Percentiles rank a stretch among this genome's conserved stretches.
Conservation (phyloP, 768 basidiomycete species). For the Boletus eberwhitei region DNA sequence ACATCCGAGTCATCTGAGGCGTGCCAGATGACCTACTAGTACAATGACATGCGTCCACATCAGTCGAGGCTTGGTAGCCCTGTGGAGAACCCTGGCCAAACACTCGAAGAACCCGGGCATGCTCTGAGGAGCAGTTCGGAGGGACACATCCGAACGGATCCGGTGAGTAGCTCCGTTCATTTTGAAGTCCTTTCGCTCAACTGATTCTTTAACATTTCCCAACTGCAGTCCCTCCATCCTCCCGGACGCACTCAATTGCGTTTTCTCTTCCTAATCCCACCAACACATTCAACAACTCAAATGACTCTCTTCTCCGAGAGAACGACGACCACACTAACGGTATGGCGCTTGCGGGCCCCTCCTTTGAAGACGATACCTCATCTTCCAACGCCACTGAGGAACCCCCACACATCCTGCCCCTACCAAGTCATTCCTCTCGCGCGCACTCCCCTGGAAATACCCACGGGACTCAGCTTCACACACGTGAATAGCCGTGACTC, state of each 20-base stretch:
- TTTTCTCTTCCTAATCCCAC: not conserved
- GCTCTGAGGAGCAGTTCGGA: slow-evolving; percentile 10
- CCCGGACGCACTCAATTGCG: not conserved
- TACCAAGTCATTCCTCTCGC: not conserved
- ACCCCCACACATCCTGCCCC: not conserved
- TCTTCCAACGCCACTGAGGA: slow-evolving; percentile 37
- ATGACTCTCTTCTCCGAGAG: slow-evolving; percentile 1
- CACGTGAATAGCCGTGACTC: not conserved
- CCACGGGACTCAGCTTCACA: not conserved
- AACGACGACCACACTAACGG: not conserved
- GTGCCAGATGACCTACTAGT: too few species aligned
- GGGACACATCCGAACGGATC: not conserved
- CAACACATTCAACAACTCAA: slow-evolving; percentile 4
- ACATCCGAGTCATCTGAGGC: too few species aligned
- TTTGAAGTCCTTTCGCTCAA: not conserved
- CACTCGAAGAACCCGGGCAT: slow-evolving; percentile 23
- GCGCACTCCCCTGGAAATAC: slow-evolving; percentile 2
- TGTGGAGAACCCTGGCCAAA: slow-evolving; percentile 12
- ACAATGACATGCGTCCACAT: too few species aligned
- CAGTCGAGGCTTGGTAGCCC: not conserved
- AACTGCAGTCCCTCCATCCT: not conserved
- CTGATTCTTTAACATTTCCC: not conserved
- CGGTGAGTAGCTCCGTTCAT: not conserved
- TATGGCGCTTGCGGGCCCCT: not conserved
- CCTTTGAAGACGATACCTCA: not conserved